Conservation (phyloP, 2,329 filamentous ascomycete genomes). For the Stachybotrys chlorohalonatus region DNA sequence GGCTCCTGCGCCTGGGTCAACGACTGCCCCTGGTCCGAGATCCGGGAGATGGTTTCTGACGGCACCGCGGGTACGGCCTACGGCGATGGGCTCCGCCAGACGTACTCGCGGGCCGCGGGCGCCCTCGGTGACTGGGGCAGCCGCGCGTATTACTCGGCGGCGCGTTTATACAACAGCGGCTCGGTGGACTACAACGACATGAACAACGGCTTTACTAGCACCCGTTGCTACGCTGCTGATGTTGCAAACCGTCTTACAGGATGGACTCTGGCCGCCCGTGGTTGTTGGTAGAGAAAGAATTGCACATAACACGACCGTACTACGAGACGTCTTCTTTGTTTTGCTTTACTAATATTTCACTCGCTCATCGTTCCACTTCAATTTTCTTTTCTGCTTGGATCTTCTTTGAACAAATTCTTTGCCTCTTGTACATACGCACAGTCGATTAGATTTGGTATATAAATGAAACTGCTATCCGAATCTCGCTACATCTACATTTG, state of each 20-base stretch:
- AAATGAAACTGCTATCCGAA: no score
- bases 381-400: no score
- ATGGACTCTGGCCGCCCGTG: constrained; percentile 6
- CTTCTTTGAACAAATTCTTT: no score
- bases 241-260: constrained; percentile 9
- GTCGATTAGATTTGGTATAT: no score
- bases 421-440: no score
- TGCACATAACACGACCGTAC: no score
- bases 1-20: constrained; percentile 6
- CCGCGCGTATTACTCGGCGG: constrained; percentile 3
- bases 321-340: background rate
- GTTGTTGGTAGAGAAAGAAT: background rate
- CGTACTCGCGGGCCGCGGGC: constrained; percentile 1
- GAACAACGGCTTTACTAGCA: constrained; percentile 6
- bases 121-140: constrained; percentile 2
- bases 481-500: no score
- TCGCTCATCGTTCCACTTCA: no score
- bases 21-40: constrained; percentile 5
- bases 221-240: constrained; percentile 7
- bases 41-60: constrained; percentile 8
- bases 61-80: constrained; percentile 7
- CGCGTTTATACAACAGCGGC: constrained; percentile 10
- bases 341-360: background rate
- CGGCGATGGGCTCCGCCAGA: constrained; percentile 8
- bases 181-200: constrained; percentile 9